Conservation (phyloP, 108 stramenopile genomes). For the Stephanodiscus triporus region DNA sequence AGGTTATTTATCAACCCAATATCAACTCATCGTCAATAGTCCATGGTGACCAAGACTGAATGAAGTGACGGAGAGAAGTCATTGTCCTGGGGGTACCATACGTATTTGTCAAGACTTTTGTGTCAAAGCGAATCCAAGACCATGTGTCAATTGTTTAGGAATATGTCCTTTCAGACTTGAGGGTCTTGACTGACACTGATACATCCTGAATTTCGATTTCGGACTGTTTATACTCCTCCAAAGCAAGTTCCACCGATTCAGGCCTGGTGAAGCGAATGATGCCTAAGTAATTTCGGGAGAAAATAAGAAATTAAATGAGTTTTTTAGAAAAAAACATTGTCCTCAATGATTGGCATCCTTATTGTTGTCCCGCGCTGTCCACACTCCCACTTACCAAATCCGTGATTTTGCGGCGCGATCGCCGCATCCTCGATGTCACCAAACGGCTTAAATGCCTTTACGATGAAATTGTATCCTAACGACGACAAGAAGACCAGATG, state of each 20-base stretch:
- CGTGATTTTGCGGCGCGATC: conserved; percentile 67
- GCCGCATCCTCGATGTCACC: conserved; percentile 77
- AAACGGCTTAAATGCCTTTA: conserved; percentile 64
- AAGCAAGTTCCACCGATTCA: conserved; percentile 66
- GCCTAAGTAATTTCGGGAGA: conserved; percentile 29
- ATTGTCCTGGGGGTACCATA: too few relatives aligned
- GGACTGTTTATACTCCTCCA: conserved; percentile 55
- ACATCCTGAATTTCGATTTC: conserved; percentile 90
- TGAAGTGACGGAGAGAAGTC: too few relatives aligned
- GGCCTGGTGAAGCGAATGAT: conserved; percentile 67
- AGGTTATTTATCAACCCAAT: too few relatives aligned
- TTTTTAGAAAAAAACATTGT: conserved; percentile 2
- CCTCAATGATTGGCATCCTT: neutral
- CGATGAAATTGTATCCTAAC: conserved; percentile 37
- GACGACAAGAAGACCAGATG: neutral
- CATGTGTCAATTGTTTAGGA: neutral
- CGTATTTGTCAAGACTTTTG: too few relatives aligned
- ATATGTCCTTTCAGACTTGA: conserved; percentile 50
- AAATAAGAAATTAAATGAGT: neutral
- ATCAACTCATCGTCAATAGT: too few relatives aligned
- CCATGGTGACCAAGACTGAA: too few relatives aligned
- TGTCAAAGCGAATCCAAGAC: too few relatives aligned
- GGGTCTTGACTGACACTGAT: conserved; percentile 69
- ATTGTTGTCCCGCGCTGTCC: too few relatives aligned
- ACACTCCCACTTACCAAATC: conserved; percentile 58